Evolutionary conservation across 257 asterid genomes (phyloP), one percentile per base, ranked within the genome.

Genomic region (Solanum verrucosum): DNA sequence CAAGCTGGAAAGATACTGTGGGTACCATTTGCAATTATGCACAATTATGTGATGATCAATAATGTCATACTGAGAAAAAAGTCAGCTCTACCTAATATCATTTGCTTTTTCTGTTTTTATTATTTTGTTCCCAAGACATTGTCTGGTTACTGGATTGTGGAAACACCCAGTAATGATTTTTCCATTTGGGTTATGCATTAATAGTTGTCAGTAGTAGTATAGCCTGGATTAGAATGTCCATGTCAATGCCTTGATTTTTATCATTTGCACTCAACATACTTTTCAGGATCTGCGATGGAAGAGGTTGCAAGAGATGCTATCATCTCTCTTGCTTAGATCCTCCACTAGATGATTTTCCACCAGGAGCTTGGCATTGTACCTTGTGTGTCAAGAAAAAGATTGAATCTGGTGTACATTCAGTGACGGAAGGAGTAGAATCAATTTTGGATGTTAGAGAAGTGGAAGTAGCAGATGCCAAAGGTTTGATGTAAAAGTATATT

Each of bases 361-460:
- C 93, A 13, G 95, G 96, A 70, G 90, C 91, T 86, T 95, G 97
- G 98, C 94, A 94, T 89, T 95, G 98, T 90, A 89, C 93, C 79
- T 87, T 87, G 88, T 95, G 98, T 91, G 93, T 91, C 71, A 90
- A 90, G 94, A 94, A 92, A 92, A 95, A 92, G 90, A 87, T 95
- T 88, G 90, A 90, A 88, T 92, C 86, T 63, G 98, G 98, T 46
- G 92, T 90, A 4, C 94, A 95, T 90, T 90, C 94, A 18, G 97
- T 94, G 89, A 91, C 98, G 59, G 81, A 89, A 72, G 97, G 95
- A 65, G 92, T 94, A 67, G 98, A 94, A 91, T 92, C 94, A 27
- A 90, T 95, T 87, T 90, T 93, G 92, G 94, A 90, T 90, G 94
- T 88, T 85, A 89, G 96, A 86, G 93, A 93, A 92, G 95, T 94